Evolutionary conservation across 2,329 filamentous ascomycete species (phyloP).

Genomic region (Stemphylium lycopersici): DNA sequence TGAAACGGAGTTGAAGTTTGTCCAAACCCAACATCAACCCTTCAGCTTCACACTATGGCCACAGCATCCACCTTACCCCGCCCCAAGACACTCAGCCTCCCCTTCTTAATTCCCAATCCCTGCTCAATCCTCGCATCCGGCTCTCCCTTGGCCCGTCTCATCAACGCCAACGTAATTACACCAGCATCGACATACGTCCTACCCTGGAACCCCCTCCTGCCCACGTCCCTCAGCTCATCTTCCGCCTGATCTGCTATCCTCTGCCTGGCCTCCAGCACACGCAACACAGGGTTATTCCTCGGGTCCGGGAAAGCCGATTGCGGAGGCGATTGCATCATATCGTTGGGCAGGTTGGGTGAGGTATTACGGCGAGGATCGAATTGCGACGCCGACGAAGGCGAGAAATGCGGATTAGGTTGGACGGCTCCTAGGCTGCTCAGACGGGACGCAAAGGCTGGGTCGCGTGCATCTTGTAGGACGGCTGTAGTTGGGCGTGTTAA

Average conservation of each 20-base stretch:
- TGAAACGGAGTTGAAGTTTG: background rate
- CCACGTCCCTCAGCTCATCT: slow-evolving; percentile 56
- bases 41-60: slow-evolving; percentile 14
- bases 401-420: slow-evolving; percentile 62
- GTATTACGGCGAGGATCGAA: slow-evolving; percentile 42
- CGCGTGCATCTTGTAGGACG: slow-evolving; percentile 65
- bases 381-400: slow-evolving; percentile 59
- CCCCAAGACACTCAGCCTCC: slow-evolving; percentile 37
- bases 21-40: background rate
- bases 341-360: slow-evolving; percentile 28
- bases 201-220: slow-evolving; percentile 50
- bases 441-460: slow-evolving; percentile 76
- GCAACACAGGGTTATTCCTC: slow-evolving; percentile 60
- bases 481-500: slow-evolving; percentile 41
- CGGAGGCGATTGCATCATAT: slow-evolving; percentile 40
- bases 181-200: slow-evolving; percentile 54
- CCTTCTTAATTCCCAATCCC: slow-evolving; percentile 41
- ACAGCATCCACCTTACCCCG: slow-evolving; percentile 34
- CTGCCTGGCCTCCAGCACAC: slow-evolving; percentile 59
- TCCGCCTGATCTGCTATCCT: slow-evolving; percentile 60
- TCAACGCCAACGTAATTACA: slow-evolving; percentile 48
- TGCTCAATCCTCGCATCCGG: slow-evolving; percentile 39
- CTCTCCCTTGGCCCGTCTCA: slow-evolving; percentile 39
- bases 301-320: slow-evolving; percentile 42
- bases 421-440: slow-evolving; percentile 70